These are phyloP conservation scores for Rhynchosporium graminicola DNA, from an alignment of 2,329 filamentous ascomycete genomes.

Conservation along the genomic window DNA sequence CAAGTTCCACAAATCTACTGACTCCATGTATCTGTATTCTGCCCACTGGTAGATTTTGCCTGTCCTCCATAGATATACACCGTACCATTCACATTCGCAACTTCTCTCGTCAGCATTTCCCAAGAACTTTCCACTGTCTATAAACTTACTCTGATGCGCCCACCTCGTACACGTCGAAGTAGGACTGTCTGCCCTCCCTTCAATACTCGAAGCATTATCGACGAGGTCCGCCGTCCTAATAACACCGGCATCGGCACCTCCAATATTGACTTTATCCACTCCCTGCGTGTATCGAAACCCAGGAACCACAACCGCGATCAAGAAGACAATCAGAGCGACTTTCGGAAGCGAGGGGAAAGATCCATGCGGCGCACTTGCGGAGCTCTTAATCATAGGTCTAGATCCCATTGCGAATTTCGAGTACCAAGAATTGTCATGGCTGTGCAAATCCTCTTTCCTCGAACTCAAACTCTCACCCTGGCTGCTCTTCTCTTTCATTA, in stretches of 20 bases:
- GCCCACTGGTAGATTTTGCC: conserved; percentile 56
- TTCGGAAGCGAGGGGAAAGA: conserved; percentile 47
- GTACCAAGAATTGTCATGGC: conserved; percentile 23
- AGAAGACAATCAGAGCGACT: conserved; percentile 50
- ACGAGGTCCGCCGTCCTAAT: conserved; percentile 42
- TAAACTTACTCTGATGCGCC: conserved; percentile 59
- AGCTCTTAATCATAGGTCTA: conserved; percentile 46
- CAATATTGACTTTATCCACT: conserved; percentile 45
- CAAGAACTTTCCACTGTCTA: not conserved
- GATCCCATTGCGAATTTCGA: conserved; percentile 29
- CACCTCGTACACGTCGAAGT: conserved; percentile 64
- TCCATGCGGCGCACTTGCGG: conserved; percentile 47
- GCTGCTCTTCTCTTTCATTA: conserved; percentile 13
- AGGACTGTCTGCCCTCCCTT: conserved; percentile 48
- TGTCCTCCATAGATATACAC: conserved; percentile 76
- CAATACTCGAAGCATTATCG: conserved; percentile 38
- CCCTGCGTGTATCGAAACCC: conserved; percentile 45
- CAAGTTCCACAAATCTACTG: conserved; percentile 37
- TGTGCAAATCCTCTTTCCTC: conserved; percentile 14
- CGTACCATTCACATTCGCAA: conserved; percentile 71
- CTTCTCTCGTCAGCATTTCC: conserved; percentile 38
- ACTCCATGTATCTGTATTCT: conserved; percentile 70
- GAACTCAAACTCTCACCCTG: conserved; percentile 1
- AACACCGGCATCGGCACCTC: conserved; percentile 51
- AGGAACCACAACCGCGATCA: conserved; percentile 54